phyloP scores from a whole-genome alignment of 176 grass and related monocot genomes.

The Cymbopogon citratus region DNA sequence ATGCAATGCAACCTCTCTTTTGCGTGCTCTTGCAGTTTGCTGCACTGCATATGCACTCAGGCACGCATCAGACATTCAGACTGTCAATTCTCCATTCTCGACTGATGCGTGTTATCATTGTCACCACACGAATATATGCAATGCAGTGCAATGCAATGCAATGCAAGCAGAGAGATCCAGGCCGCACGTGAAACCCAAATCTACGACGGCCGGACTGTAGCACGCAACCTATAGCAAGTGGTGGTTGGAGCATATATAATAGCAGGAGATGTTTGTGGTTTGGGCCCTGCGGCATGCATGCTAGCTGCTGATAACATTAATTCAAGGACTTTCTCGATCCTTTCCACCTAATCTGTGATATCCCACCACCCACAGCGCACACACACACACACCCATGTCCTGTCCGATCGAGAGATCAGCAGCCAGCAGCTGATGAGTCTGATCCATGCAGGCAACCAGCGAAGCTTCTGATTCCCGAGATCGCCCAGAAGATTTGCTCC shows the following conservation, averaged over 20 bases:
- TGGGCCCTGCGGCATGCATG: neutral
- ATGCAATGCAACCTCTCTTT: no score
- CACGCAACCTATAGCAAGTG: neutral
- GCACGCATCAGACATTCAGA: no score
- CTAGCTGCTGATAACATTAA: neutral
- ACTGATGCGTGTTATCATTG: neutral
- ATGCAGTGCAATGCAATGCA: neutral
- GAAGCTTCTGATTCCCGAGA: conserved; percentile 39
- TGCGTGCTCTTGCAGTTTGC: no score
- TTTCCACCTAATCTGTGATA: conserved; percentile 39
- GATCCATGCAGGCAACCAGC: conserved; percentile 24
- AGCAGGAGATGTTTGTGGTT: neutral
- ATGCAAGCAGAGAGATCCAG: neutral
- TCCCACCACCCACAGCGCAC: conserved; percentile 13
- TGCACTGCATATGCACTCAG: no score
- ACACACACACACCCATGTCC: neutral
- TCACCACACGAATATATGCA: neutral
- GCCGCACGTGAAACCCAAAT: conserved; percentile 21
- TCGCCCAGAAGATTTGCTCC: conserved; percentile 39
- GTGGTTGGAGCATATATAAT: neutral
- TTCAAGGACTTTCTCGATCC: conserved; percentile 28
- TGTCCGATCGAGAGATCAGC: neutral
- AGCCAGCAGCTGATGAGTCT: neutral
- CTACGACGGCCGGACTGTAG: neutral
- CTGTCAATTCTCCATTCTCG: neutral